These are phyloP conservation scores for Aphanocladium album DNA, from an alignment of 2,329 filamentous ascomycete species.

Conservation along the genomic window DNA sequence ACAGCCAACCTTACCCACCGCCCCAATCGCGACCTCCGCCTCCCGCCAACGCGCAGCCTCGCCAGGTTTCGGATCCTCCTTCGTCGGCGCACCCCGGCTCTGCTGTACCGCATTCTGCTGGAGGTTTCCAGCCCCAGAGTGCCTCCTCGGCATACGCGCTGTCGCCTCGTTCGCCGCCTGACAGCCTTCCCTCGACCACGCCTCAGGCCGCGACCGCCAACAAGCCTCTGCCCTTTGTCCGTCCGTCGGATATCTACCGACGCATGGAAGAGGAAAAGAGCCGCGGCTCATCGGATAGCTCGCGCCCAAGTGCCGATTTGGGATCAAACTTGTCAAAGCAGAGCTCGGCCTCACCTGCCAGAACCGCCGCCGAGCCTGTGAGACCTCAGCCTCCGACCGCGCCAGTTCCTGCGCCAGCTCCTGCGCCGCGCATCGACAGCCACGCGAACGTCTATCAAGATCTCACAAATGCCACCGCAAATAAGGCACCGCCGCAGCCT, in stretches of 20 bases:
- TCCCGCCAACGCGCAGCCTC: background rate
- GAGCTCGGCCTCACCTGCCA: slow-evolving; percentile 19
- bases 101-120: background rate
- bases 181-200: background rate
- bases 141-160: slow-evolving; percentile 4
- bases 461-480: background rate
- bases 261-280: slow-evolving; percentile 59
- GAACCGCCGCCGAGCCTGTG: slow-evolving; percentile 17
- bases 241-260: slow-evolving; percentile 73
- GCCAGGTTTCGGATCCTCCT: background rate
- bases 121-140: slow-evolving; percentile 1
- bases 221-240: slow-evolving; percentile 59
- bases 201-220: slow-evolving; percentile 6
- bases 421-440: slow-evolving; percentile 16
- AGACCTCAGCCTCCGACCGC: background rate
- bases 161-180: slow-evolving; percentile 8
- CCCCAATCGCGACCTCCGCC: background rate
- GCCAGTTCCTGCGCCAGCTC: slow-evolving; percentile 25
- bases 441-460: background rate
- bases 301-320: slow-evolving; percentile 49
- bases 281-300: slow-evolving; percentile 51
- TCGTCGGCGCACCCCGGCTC: background rate
- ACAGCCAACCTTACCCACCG: background rate
- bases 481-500: background rate
- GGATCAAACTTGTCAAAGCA: slow-evolving; percentile 23